Base-by-base conservation (phyloP, 176 grass and related monocot genomes). In the Oropetium thomaeum region DNA sequence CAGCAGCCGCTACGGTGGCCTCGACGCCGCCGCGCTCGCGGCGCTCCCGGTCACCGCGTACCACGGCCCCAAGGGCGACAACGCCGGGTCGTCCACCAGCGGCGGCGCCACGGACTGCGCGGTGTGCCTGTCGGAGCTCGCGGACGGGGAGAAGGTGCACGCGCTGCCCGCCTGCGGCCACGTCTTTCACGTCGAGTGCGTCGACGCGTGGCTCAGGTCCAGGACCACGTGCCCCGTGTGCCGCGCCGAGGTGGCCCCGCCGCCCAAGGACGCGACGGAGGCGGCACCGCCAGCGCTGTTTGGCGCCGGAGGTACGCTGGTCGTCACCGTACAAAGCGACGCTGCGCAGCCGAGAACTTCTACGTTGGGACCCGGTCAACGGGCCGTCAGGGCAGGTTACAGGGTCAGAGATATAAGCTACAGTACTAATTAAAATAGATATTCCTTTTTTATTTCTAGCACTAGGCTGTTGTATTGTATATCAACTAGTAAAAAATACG, bases 151-250 rank as follows among this genome's bases (percentile, higher is more conserved):
- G 33, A 82, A 91, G 76, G 77, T 91, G 73, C 61, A 73, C 20
- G 55, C 69, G 66, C 63, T 96, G 58, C 80, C 81, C 0, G 58
- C 38, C 83, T 96, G 86, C 69, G 54, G 62, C 19, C 92, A 96
- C 73, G 37, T 77, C 13, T 96, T 96, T 72, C 49, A 52, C 76
- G 68, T 87, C 7, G 81, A 84, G 32, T 96, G 92, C 73, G 85
- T 96, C 27, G 89, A 96, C 73, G 75, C 62, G 43, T 96, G 92
- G 92, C 71, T 96, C 41, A 41, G 53, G 48, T 67, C 71, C 3
- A 62, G 79, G 61, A 75, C 73, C 64, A 96, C 83, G 15, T 96
- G 89, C 31, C 92, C 89, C 0, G 71, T 96, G 20, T 96, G 89
- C 74, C 81, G 81, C 8, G 81, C 88, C 23, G 85, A 87, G 16